Conservation (phyloP, 164 flowering plant genomes). For the Brasenia schreberi region DNA sequence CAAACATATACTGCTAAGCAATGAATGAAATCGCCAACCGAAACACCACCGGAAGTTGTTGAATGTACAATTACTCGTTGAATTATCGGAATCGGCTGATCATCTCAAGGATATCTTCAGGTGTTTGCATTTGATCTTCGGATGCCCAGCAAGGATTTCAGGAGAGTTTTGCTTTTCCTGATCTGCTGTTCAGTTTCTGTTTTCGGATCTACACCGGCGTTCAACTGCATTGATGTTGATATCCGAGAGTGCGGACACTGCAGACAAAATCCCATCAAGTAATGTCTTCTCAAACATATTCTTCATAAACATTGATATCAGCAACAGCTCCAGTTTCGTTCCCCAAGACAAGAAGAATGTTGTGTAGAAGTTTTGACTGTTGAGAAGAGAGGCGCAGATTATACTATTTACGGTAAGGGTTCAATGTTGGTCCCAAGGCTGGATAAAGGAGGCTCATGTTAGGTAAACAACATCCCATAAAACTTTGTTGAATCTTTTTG, state of each 20-base stretch:
- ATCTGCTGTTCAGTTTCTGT: conserved; percentile 41
- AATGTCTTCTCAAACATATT: neutral
- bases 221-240: conserved; percentile 59
- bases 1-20: neutral
- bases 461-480: too few relatives aligned
- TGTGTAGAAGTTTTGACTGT: too few relatives aligned
- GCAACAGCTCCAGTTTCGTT: neutral
- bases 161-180: conserved; percentile 61
- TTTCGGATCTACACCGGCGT: conserved; percentile 24
- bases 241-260: conserved; percentile 56
- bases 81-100: neutral
- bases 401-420: too few relatives aligned
- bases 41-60: neutral
- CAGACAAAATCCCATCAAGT: neutral
- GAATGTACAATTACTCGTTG: neutral
- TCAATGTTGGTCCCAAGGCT: too few relatives aligned
- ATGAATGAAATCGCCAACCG: neutral
- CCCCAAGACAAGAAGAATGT: too few relatives aligned
- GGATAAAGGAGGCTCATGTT: too few relatives aligned
- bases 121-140: conserved; percentile 36
- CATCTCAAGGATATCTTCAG: neutral
- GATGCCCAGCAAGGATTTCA: conserved; percentile 61
- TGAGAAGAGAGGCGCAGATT: too few relatives aligned
- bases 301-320: neutral
- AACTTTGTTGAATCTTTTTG: too few relatives aligned